phyloP scores from a whole-genome alignment of 768 basidiomycete genomes.

The Mycena chlorophos region DNA sequence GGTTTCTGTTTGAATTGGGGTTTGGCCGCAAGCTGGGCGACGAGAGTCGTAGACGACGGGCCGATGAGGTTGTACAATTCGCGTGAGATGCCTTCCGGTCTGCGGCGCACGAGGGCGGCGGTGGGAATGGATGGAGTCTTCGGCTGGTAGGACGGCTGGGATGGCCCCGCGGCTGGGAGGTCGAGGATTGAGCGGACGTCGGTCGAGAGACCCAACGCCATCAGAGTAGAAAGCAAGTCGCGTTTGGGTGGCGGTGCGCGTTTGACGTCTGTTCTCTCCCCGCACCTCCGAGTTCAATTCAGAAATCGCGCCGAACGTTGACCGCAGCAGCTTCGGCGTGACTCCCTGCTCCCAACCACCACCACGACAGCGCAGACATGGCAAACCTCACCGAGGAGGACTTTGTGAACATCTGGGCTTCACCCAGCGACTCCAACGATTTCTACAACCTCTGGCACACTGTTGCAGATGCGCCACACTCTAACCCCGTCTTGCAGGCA shows the following conservation, averaged over 20 bases:
- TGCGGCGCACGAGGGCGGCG: constrained; percentile 44
- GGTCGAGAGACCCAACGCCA: constrained; percentile 72
- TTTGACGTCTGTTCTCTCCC: too few relatives aligned
- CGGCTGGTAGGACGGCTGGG: constrained; percentile 45
- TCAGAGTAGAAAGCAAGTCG: constrained; percentile 28
- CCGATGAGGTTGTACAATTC: constrained; percentile 95
- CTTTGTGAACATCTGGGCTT: constrained; percentile 48
- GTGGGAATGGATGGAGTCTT: too few relatives aligned
- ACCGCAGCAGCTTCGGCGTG: background rate
- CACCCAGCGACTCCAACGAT: constrained; percentile 29
- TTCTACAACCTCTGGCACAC: constrained; percentile 51
- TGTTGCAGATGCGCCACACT: constrained; percentile 52
- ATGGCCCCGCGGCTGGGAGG: constrained; percentile 47
- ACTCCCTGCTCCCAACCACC: background rate
- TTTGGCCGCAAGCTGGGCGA: constrained; percentile 74
- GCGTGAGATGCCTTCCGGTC: constrained; percentile 88
- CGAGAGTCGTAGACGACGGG: constrained; percentile 85
- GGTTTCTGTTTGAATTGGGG: constrained; percentile 88
- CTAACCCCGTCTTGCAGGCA: constrained; percentile 44
- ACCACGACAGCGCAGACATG: too few relatives aligned
- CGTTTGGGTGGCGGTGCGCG: background rate
- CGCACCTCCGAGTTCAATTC: too few relatives aligned
- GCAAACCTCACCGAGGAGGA: constrained; percentile 28
- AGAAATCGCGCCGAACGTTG: too few relatives aligned
- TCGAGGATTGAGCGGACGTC: constrained; percentile 86